Evolutionary conservation across 257 asterid species (phyloP), one percentile per base, ranked within the genome.

Genomic region (Penstemon eatonii): DNA sequence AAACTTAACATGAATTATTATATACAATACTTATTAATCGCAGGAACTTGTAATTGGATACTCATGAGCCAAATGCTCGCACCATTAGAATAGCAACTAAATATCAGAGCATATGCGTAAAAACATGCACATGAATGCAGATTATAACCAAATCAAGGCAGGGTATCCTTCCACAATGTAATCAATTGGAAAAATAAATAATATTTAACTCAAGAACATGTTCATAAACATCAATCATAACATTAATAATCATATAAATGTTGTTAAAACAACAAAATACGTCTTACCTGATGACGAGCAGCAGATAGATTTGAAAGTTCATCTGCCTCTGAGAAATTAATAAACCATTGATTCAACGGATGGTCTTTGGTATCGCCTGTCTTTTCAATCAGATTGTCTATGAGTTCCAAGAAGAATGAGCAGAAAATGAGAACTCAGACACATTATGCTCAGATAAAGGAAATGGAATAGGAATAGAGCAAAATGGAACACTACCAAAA

Each of bases 251-350:
- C 33, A 0, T 25, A 25, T 25, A 25, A 25, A 25, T 25, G 33
- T 25, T 54, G 58, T 60, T 3, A 46, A 25, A 12, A 13, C 18
- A 52, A 46, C 19, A 37, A 3, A 52, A 53, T 11, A 46, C 9
- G 38, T 15, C 66, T 68, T 59, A 89, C 96, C 92, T 77, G 91
- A 73, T 89, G 92, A 57, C 95, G 91, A 73, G 95, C 91, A 69
- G 80, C 88, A 15, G 96, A 81, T 70, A 87, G 92, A 70, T 85
- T 85, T 67, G 87, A 78, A 54, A 87, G 89, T 81, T 89, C 96
- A 72, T 87, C 96, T 57, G 95, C 95, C 86, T 89, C 95, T 1
- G 96, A 89, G 84, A 87, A 89, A 79, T 82, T 87, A 74, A 68
- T 59, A 71, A 85, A 89, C 92, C 95, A 89, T 66, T 81, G 92